Percentiles rank a stretch among this genome's conserved stretches.
phyloP scores from a whole-genome alignment of 108 stramenopile genomes.

The Conticribra weissflogii region DNA sequence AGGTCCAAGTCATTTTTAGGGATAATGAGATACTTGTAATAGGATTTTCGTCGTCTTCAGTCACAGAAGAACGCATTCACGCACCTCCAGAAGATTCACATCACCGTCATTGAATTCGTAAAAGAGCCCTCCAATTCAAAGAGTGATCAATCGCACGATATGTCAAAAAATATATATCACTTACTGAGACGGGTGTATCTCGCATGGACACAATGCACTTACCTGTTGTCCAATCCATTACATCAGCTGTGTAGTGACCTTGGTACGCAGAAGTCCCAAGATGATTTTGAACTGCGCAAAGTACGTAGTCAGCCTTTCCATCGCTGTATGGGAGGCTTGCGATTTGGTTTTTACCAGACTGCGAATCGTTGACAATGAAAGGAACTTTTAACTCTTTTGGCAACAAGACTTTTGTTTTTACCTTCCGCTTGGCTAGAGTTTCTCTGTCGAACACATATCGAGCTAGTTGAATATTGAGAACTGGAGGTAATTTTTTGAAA shows the following conservation, averaged over 20 bases:
- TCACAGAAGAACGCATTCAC: too few species aligned
- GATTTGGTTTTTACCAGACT: not conserved
- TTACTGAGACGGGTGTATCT: too few species aligned
- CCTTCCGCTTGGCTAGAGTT: slow-evolving; percentile 68
- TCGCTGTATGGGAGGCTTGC: not conserved
- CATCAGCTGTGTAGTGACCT: slow-evolving; percentile 88
- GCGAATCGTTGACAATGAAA: slow-evolving; percentile 1
- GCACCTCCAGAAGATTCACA: slow-evolving; percentile 54
- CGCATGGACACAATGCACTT: too few species aligned
- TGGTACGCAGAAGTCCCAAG: slow-evolving; percentile 80
- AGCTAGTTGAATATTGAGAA: slow-evolving; percentile 84
- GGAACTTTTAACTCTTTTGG: slow-evolving; percentile 55
- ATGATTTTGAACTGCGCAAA: slow-evolving; percentile 86
- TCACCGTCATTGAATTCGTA: slow-evolving; percentile 87
- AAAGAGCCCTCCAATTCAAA: too few species aligned
- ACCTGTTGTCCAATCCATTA: slow-evolving; percentile 85
- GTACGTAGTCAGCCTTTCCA: slow-evolving; percentile 39
- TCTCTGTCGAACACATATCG: slow-evolving; percentile 81
- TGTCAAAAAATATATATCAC: too few species aligned
- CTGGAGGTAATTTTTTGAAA: slow-evolving; percentile 68
- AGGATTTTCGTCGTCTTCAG: too few species aligned
- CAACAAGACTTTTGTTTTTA: slow-evolving; percentile 72
- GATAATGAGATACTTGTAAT: too few species aligned
- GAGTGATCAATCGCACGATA: too few species aligned
- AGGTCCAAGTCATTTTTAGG: too few species aligned